Base-by-base conservation (phyloP, 176 grass and related monocot species). In the Triticum dicoccoides region DNA sequence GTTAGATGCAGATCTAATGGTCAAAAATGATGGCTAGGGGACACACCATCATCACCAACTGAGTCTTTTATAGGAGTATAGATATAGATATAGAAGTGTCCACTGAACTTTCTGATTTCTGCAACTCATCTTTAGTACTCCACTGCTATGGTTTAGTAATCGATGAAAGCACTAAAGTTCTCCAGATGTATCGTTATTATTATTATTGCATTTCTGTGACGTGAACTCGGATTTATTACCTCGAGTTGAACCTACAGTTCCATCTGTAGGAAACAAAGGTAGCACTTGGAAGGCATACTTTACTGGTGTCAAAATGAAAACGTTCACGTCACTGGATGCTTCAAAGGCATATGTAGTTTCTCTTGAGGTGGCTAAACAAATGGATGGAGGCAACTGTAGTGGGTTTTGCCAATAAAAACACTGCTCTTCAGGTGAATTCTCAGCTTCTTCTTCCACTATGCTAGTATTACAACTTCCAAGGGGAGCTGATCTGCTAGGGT, bases 371-470 rank as follows among this genome's bases (percentile, higher is more conserved):
- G 68, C 76, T 91, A 91, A 84, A 91, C 81, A 81, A 91, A 88
- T 88, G 82, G 82, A 77, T 56, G 86, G 86, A 68, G 63, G 17
- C 82, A 91, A 88, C 69, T 62, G 64, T 91, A 91, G 76, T 88
- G 69, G 49, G 61, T 85, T 91, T 85, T 77, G 39, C 69, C 77
- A 82, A 88, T 82, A 88, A 51, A 47, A 85, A 88, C 54, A 80
- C 84, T 85, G 89, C 77, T 91, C 18, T 81, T 81, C 89, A 91
- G 89, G 89, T 91, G 89, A 88, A 80, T 39, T 88, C 78, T 91
- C 82, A 88, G 89, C 82, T 91, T 88, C 89, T 82, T 86, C 82
- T 85, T 91, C 58, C 51, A 81, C 73, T 81, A 64, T 41, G 21
- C 21, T 41, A 41, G 32, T 62, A 42, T 41, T 76, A 80, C 45